A percentile compares a stretch with the other conserved stretches of the same genome.
phyloP scores from a whole-genome alignment of 2,329 filamentous ascomycete genomes.

The Phialophora chinensis region DNA sequence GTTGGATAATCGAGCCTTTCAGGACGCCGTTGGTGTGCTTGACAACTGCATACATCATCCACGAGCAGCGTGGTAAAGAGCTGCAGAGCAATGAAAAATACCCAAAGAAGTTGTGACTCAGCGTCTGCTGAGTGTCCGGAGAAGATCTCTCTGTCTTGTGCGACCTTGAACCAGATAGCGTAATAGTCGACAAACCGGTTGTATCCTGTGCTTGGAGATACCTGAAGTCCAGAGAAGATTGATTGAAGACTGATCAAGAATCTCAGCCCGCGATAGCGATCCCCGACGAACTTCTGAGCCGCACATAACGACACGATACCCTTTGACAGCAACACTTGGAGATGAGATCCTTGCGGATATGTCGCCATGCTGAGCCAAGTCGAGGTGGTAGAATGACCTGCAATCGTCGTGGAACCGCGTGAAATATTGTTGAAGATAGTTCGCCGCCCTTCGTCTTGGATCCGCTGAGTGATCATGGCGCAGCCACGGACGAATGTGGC shows the following conservation, averaged over 20 bases:
- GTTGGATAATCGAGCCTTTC: not conserved
- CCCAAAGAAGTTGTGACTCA: conserved; percentile 50
- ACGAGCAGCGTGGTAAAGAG: conserved; percentile 49
- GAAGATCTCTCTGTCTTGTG: conserved; percentile 47
- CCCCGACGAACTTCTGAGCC: not conserved
- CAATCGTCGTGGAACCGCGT: not conserved
- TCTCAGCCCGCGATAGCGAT: not conserved
- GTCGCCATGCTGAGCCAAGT: not conserved
- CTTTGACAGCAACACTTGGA: conserved; percentile 35
- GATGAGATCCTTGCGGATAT: conserved; percentile 20
- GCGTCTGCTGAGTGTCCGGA: conserved; percentile 50
- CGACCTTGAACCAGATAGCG: conserved; percentile 45
- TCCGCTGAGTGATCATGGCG: conserved; percentile 44
- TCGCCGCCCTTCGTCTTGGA: conserved; percentile 21
- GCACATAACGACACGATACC: conserved; percentile 9
- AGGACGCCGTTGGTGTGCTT: not conserved
- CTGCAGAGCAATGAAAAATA: conserved; percentile 54
- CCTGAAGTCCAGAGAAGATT: conserved; percentile 31
- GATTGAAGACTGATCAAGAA: conserved; percentile 34
- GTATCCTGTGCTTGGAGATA: conserved; percentile 44
- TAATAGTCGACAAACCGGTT: conserved; percentile 50
- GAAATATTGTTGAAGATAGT: conserved; percentile 19
- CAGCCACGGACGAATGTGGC: conserved; percentile 43
- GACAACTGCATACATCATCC: not conserved
- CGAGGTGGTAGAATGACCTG: not conserved